Percentiles rank a stretch among this genome's conserved stretches.
These are phyloP conservation scores for Anastatica hierochuntica DNA, from an alignment of 345 rosid species.

Conservation along the genomic window DNA sequence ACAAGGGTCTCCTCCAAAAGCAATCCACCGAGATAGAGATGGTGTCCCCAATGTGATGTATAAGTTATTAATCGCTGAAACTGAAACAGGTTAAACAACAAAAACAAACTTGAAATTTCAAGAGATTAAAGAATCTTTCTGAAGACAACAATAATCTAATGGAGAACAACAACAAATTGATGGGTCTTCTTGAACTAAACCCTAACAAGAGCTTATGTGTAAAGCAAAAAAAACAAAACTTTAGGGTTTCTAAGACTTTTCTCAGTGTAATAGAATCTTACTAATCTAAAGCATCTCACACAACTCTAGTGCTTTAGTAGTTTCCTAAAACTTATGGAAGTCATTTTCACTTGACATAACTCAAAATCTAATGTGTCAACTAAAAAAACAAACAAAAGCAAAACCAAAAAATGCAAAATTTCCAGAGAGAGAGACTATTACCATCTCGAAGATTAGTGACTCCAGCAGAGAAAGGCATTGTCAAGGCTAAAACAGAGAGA, in stretches of 20 bases:
- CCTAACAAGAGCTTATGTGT: conserved; percentile 8
- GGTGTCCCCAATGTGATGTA: conserved; percentile 54
- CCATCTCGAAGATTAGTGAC: conserved; percentile 60
- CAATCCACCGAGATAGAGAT: conserved; percentile 51
- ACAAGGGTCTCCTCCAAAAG: conserved; percentile 94
- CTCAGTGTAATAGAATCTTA: neutral
- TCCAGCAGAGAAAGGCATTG: conserved; percentile 37
- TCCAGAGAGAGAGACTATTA: conserved; percentile 18
- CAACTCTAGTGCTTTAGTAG: neutral
- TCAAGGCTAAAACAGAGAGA: conserved; percentile 30
- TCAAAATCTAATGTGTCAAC: conserved; percentile 3
- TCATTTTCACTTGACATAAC: neutral
- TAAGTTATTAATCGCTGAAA: conserved; percentile 61
- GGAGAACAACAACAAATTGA: neutral
- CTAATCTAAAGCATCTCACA: neutral
- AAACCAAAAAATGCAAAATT: neutral
- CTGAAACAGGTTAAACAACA: conserved; percentile 30
- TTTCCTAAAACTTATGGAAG: conserved; percentile 2
- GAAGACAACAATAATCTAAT: neutral
- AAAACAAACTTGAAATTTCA: too few relatives aligned
- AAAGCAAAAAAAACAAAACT: neutral
- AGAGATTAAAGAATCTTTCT: neutral
- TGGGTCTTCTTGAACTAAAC: conserved; percentile 20
- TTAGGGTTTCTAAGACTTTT: conserved; percentile 6
- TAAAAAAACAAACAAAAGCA: neutral